Evolutionary conservation across 768 basidiomycete genomes (phyloP).

Genomic region (Cystofilobasidium capitatum): DNA sequence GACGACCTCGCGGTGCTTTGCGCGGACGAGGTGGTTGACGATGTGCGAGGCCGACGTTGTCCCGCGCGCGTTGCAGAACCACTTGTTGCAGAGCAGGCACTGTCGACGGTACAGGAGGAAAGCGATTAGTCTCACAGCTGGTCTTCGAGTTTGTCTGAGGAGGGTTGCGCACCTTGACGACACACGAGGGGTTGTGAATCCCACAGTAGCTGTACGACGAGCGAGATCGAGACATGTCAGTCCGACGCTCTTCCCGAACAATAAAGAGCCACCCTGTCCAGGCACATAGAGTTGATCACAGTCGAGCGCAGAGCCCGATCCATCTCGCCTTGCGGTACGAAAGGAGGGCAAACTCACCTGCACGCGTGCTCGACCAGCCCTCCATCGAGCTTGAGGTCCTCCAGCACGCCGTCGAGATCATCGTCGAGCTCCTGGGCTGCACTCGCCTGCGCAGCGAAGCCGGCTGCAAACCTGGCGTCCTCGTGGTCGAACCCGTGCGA

Average conservation of each 20-base stretch:
- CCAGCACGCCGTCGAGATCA: slow-evolving; percentile 80
- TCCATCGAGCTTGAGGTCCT: slow-evolving; percentile 63
- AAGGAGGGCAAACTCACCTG: slow-evolving; percentile 51
- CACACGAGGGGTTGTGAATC: slow-evolving; percentile 91
- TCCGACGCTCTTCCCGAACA: no score
- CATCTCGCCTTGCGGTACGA: no score
- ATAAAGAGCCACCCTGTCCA: no score
- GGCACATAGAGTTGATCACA: no score
- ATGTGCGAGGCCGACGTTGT: slow-evolving; percentile 98
- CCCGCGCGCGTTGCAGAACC: slow-evolving; percentile 94
- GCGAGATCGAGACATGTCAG: slow-evolving; percentile 33
- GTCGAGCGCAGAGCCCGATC: no score
- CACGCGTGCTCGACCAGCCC: slow-evolving; percentile 73
- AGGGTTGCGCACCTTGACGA: slow-evolving; percentile 56
- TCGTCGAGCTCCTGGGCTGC: slow-evolving; percentile 42
- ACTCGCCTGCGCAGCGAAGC: slow-evolving; percentile 12
- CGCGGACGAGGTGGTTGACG: slow-evolving; percentile 96
- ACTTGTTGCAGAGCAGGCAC: slow-evolving; percentile 40
- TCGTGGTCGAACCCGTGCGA: slow-evolving; percentile 14
- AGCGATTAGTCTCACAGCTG: neutral
- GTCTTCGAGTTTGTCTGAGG: neutral
- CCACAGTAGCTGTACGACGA: slow-evolving; percentile 71
- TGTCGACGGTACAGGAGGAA: slow-evolving; percentile 9
- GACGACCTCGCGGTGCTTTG: slow-evolving; percentile 98
- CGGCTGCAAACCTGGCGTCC: neutral